These are phyloP conservation scores for Trichothecium sympodiale DNA, from an alignment of 2,329 filamentous ascomycete species.

Conservation along the genomic window DNA sequence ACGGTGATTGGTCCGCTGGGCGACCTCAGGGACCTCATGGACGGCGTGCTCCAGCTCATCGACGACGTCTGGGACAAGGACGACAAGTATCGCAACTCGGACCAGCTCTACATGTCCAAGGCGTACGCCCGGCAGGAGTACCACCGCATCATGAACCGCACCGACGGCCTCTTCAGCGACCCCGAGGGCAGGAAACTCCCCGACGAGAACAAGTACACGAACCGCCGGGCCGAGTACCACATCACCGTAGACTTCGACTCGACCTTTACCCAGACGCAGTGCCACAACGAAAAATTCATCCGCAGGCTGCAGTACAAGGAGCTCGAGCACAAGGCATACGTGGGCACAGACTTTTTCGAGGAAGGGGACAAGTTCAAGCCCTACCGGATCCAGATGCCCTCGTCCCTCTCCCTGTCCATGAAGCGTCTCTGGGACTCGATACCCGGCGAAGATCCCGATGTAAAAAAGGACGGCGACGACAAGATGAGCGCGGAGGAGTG, in stretches of 20 bases:
- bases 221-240: too few relatives aligned
- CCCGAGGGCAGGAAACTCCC: background rate
- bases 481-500: slow-evolving; percentile 4
- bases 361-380: slow-evolving; percentile 5
- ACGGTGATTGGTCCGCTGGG: slow-evolving; percentile 12
- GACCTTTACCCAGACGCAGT: slow-evolving; percentile 37
- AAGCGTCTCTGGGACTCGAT: slow-evolving; percentile 3
- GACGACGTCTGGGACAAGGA: slow-evolving; percentile 3
- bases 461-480: too few relatives aligned
- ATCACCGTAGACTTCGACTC: slow-evolving; percentile 5
- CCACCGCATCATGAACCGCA: slow-evolving; percentile 9
- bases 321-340: slow-evolving; percentile 17
- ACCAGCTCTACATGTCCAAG: slow-evolving; percentile 11
- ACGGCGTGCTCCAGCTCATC: slow-evolving; percentile 7
- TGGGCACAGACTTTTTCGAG: slow-evolving; percentile 5
- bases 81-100: slow-evolving; percentile 9
- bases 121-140: slow-evolving; percentile 13
- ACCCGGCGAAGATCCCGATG: background rate
- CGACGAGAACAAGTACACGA: background rate
- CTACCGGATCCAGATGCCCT: slow-evolving; percentile 12
- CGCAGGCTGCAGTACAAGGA: slow-evolving; percentile 29
- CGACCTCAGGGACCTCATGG: slow-evolving; percentile 10
- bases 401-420: slow-evolving; percentile 4
- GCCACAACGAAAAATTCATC: slow-evolving; percentile 34
- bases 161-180: slow-evolving; percentile 2